phyloP scores from a whole-genome alignment of 192 early-diverging fungal species.

The Kickxella alabastrina region DNA sequence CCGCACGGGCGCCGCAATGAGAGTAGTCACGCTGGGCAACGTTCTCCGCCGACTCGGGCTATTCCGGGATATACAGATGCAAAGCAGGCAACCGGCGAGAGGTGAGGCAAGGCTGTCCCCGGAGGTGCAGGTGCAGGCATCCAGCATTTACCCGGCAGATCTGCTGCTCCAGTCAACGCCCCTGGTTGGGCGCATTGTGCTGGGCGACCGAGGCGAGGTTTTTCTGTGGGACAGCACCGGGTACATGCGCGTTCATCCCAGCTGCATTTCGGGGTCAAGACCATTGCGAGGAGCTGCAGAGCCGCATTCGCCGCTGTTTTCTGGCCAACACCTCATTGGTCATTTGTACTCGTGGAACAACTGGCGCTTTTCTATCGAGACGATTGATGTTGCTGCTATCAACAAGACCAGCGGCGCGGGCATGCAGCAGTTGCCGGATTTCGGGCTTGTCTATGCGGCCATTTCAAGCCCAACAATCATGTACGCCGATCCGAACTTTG shows the following conservation, averaged over 20 bases:
- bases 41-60: constrained; percentile 5
- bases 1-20: neutral
- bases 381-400: neutral
- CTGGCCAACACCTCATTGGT: constrained; percentile 28
- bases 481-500: constrained; percentile 20
- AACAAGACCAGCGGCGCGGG: neutral
- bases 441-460: constrained; percentile 17
- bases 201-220: constrained; percentile 24
- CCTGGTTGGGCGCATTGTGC: constrained; percentile 22
- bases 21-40: constrained; percentile 21
- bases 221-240: constrained; percentile 37
- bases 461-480: constrained; percentile 9
- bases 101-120: neutral
- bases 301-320: constrained; percentile 3
- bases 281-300: neutral
- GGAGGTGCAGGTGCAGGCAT: constrained; percentile 1
- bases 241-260: constrained; percentile 14
- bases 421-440: neutral
- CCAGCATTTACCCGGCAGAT: constrained; percentile 10
- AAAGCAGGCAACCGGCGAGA: neutral
- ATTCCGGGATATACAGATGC: neutral
- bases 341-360: constrained; percentile 30
- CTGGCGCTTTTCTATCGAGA: constrained; percentile 28
- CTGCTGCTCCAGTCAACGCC: constrained; percentile 19
- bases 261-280: neutral